phyloP scores from a whole-genome alignment of 495 filamentous ascomycete genomes.

The Aspergillus homomorphus region DNA sequence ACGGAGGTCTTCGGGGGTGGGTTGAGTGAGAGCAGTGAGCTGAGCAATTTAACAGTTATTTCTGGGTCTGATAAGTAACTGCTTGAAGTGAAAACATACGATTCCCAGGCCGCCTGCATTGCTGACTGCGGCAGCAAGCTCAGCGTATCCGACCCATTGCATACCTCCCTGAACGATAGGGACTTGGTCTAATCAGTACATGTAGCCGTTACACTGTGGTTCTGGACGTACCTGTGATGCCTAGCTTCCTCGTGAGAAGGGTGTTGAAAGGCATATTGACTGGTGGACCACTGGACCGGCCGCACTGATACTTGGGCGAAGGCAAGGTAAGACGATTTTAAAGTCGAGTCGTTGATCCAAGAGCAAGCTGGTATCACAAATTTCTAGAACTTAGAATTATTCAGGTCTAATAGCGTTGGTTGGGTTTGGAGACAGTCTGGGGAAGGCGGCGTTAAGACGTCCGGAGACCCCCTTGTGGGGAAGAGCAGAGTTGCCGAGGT shows the following conservation, averaged over 20 bases:
- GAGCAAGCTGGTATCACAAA: too few species aligned
- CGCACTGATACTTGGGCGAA: neutral
- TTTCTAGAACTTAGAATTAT: too few species aligned
- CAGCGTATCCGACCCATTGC: slow-evolving; percentile 89
- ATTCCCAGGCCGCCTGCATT: slow-evolving; percentile 95
- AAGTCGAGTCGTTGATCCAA: too few species aligned
- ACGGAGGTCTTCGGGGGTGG: slow-evolving; percentile 86
- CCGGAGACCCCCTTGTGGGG: slow-evolving; percentile 27
- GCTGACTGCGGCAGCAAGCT: slow-evolving; percentile 88
- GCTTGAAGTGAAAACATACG: slow-evolving; percentile 30
- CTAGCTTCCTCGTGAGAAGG: slow-evolving; percentile 80
- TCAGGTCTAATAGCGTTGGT: neutral
- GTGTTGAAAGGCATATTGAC: slow-evolving; percentile 88
- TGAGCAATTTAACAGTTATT: slow-evolving; percentile 27
- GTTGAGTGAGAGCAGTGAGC: slow-evolving; percentile 91
- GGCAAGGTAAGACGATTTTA: too few species aligned
- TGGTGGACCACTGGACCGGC: neutral
- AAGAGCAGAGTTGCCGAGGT: slow-evolving; percentile 36
- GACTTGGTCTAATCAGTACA: slow-evolving; percentile 47
- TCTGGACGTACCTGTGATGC: slow-evolving; percentile 67
- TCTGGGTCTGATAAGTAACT: neutral
- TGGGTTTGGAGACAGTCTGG: neutral
- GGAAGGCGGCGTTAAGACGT: neutral
- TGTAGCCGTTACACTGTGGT: neutral
- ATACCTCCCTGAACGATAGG: slow-evolving; percentile 98